Evolutionary conservation across 106 monocot genomes (phyloP), one percentile per base, ranked within the genome.

Genomic region (Amphibolis antarctica): DNA sequence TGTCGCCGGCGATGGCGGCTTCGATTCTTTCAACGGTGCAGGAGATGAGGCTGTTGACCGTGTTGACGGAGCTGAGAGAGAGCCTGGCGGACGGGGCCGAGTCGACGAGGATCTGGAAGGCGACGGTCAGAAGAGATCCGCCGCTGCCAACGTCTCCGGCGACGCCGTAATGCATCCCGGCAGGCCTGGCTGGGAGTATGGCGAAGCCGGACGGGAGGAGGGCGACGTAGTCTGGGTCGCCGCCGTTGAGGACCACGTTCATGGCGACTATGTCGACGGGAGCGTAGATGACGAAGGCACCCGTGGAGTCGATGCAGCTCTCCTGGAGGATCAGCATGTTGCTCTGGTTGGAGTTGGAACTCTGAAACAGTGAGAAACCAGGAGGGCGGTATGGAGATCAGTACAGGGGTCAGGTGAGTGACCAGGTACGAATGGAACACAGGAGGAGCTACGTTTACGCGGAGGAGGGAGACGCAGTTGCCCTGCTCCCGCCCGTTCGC

Each of bases 321-420:
- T 93, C 92, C 71, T 93, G 92, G 0, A 93, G 85, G 48, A 93
- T 88, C 67, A 92, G 75, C 92, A 93, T 93, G 78, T 93, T 93
- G 76, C 88, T 83, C 45, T 87, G 84, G 69, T 76, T 85, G 2
- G 82, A 80, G 57, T 93, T 82, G 9, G 82, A 29, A 72, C 82
- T 80, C 90, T 63, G 17, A 20, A 59, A 29, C 7, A n/a, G n/a
- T n/a, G n/a, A n/a, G n/a, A n/a, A n/a, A n/a, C n/a, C n/a, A n/a
- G n/a, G n/a, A n/a, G n/a, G n/a, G n/a, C n/a, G n/a, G n/a, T n/a
- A n/a, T n/a, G n/a, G n/a, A n/a, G n/a, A n/a, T n/a, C n/a, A n/a
- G n/a, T n/a, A n/a, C n/a, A n/a, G n/a, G n/a, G n/a, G n/a, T n/a
- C n/a, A n/a, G n/a, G n/a, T n/a, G n/a, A n/a, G n/a, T n/a, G n/a